Conservation (phyloP, 1,284 basidiomycete species). For the Fomitopsis betulina region DNA sequence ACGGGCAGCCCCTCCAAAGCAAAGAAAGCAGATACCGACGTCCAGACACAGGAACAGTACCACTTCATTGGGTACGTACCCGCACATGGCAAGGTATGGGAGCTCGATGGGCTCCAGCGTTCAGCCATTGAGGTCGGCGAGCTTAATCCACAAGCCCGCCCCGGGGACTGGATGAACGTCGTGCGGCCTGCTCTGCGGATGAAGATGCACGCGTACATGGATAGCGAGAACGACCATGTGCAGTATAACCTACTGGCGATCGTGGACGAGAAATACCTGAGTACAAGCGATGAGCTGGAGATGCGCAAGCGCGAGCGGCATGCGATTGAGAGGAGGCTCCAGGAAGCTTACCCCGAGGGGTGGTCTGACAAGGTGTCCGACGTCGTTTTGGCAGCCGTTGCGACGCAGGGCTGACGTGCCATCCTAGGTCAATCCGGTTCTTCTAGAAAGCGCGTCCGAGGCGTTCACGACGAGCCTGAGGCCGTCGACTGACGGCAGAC, state of each 20-base stretch:
- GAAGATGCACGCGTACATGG: conserved; percentile 53
- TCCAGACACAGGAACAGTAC: conserved; percentile 41
- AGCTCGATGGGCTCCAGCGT: conserved; percentile 38
- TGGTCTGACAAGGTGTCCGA: conserved; percentile 38
- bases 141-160: conserved; percentile 24
- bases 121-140: conserved; percentile 56
- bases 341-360: conserved; percentile 24
- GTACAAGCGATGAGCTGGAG: conserved; percentile 48
- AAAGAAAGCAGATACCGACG: conserved; percentile 22
- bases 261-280: conserved; percentile 45
- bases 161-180: conserved; percentile 48
- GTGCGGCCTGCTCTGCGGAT: conserved; percentile 53
- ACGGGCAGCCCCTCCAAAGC: conserved; percentile 17
- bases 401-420: background rate
- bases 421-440: conserved; percentile 33
- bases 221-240: conserved; percentile 40
- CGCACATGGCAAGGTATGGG: conserved; percentile 57
- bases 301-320: conserved; percentile 43
- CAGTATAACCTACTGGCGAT: conserved; percentile 58
- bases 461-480: conserved; percentile 31
- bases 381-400: background rate
- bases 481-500: conserved; percentile 17
- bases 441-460: conserved; percentile 28
- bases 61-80: conserved; percentile 66
- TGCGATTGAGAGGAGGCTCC: conserved; percentile 41